Base-by-base conservation (phyloP, 805 yeast species). In the Barnettozyma botsteinii region DNA sequence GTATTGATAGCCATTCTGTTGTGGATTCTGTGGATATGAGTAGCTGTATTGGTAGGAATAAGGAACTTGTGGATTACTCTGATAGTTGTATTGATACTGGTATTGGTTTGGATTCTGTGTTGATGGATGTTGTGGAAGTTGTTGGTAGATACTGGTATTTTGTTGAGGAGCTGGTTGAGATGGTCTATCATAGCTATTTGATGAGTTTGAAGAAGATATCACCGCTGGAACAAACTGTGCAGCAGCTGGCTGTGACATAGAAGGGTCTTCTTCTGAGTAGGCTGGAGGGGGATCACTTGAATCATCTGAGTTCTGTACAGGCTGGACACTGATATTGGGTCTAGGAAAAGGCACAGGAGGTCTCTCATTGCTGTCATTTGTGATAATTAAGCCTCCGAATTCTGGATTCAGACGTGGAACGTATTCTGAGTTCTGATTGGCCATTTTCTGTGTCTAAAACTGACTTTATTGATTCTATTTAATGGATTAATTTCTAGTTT, bases 211-310 rank as follows among this genome's bases (percentile, higher is more conserved):
- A n/a, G 18, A 9, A 14, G 23, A 9, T 21, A n/a, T n/a, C n/a
- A n/a, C n/a, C n/a, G n/a, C n/a, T n/a, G n/a, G n/a, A n/a, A n/a
- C n/a, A n/a, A n/a, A n/a, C 8, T 14, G 25, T 18, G 28, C 23
- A 18, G 31, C 29, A 13, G 13, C 18, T 11, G 26, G 7, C 27
- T n/a, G n/a, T 18, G 24, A 18, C 15, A 36, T 35, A 30, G 30
- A 5, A 8, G 62, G 50, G 9, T 61, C 57, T 19, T 59, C 47
- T 33, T 58, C 65, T 1, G 65, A 51, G 41, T 66, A 66, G 7
- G 56, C 58, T 2, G 71, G 71, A 3, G 70, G 70, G 5, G 59
- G 61, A 30, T 56, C 63, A 5, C 24, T 19, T 0, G 46, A 26
- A 1, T 36, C 40, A 49, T 49, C 34, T 18, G 23, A 9, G 23